Evolutionary conservation across 176 grass and related monocot genomes (phyloP), one percentile per base, ranked within the genome.

Genomic region (Hsuehochloa calcarea): DNA sequence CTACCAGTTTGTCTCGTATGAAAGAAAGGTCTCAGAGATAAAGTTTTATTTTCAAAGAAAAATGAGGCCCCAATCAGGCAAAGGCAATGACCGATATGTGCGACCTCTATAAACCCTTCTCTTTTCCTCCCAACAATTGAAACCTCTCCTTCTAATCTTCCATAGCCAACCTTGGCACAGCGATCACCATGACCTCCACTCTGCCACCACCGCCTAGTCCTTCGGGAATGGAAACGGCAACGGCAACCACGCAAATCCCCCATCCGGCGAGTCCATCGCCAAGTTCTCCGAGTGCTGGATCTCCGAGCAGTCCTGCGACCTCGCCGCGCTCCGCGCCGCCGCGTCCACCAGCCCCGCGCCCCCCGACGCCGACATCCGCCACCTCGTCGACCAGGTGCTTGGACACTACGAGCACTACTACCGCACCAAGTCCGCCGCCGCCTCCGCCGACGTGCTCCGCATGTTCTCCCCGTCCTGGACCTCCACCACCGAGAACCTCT

Each of bases 381-480:
- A 64, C 20, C 83, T 92, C 38, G 73, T 94, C 15, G 75, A 80
- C 54, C 82, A 16, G 15, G 88, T 91, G 38, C 26, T 94, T 26
- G 86, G 47, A 6, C 94, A 94, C 87, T 97, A 92, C 86, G 92
- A 92, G 80, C 47, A 92, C 83, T 94, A 94, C 72, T 94, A 92
- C 88, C 44, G 26, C 39, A 75, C 90, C 80, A 97, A 97, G 90
- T 34, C 61, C 4, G 83, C 85, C 3, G 83, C 89, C 1, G 90
- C 92, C 8, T 46, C 70, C 5, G 65, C 11, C 29, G 83, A 92
- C 61, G 84, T 94, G 67, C 68, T 72, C 9, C 50, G 55, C 16
- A 92, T 97, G 92, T 94, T 92, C 92, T 54, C 87, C 39, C 86
- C 94, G 13, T 84, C 92, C 5, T 94, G 94, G 94, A 96, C 76